Conservation (phyloP, 1,284 basidiomycete genomes). For the Porogramme epimiltina region DNA sequence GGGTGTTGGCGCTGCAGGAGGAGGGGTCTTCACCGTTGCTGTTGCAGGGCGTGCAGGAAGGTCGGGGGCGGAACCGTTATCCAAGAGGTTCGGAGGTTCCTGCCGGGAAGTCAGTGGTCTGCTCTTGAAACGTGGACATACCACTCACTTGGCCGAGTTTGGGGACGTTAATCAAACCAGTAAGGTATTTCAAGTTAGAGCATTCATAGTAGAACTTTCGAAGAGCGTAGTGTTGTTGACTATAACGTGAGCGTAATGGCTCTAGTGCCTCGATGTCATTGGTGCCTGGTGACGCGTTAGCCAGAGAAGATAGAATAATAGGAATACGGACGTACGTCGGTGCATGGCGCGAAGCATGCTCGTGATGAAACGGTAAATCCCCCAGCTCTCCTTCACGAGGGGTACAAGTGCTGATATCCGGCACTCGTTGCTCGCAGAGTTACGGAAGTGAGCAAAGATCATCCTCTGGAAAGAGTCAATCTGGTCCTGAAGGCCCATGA, state of each 20-base stretch:
- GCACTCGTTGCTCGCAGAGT: conserved; percentile 92
- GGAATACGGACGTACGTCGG: conserved; percentile 69
- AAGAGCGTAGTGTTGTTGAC: conserved; percentile 86
- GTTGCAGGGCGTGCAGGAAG: conserved; percentile 86
- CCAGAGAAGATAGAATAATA: not conserved
- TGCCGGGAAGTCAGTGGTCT: conserved; percentile 30
- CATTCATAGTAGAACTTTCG: conserved; percentile 98
- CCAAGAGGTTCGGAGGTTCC: conserved; percentile 94
- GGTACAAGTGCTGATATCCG: conserved; percentile 93
- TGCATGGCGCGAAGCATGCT: conserved; percentile 97
- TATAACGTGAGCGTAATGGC: conserved; percentile 83
- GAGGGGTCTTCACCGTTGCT: conserved; percentile 53
- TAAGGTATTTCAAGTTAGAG: conserved; percentile 94
- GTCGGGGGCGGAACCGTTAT: conserved; percentile 83
- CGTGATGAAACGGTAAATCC: conserved; percentile 96
- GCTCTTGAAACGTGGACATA: not conserved
- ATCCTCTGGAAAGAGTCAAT: conserved; percentile 97
- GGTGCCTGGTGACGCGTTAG: conserved; percentile 60
- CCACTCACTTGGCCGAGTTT: conserved; percentile 83
- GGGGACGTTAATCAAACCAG: conserved; percentile 94
- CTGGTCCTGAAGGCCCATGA: conserved; percentile 95
- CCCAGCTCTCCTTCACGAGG: conserved; percentile 96
- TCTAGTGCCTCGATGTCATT: conserved; percentile 86
- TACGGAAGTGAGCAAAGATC: conserved; percentile 90
- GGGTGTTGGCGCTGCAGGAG: conserved; percentile 71